Base-by-base conservation (phyloP, 345 rosid species). In the Hibiscus tridactylites region DNA sequence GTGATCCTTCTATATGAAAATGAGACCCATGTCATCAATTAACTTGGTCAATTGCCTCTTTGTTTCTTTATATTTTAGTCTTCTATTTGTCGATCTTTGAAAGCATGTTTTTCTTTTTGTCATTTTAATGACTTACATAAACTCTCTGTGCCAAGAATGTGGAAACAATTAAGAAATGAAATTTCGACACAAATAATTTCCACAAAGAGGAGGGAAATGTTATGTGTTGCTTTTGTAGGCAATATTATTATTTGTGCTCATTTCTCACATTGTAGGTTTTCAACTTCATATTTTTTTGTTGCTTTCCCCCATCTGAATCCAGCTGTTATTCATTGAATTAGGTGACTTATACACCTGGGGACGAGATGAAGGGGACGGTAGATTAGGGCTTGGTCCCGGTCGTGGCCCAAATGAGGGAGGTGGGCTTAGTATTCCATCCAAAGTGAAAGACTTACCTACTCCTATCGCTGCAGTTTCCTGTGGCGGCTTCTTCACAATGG, bases 341-440 rank as follows among this genome's bases (percentile, higher is more conserved):
- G 97, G 97, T 13, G 97, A 90, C 66, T 69, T 94, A 52, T 91
- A 83, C 77, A 94, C 88, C 70, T 90, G 97, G 97, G 97, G 96
- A 75, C 83, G 97, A 80, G 97, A 94, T 61, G 97, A 94, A 83
- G 99, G 96, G 33, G 99, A 92, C 52, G 97, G 99, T 28, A 86
- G 99, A 75, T 80, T 94, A 70, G 99, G 99, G 61, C 93, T 92
- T 19, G 99, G 99, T 58, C 92, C 97, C 78, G 88, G 86, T 6
- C 80, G 88, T 29, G 97, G 99, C 60, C 99, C 97, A 49, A 91
- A 92, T 71, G 96, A 91, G 83, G 96, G 87, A 33, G 99, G 97
- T 69, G 92, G 97, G 66, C 88, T 86, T 63, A 89, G 99, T 78
- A 83, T 92, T 71, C 99, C 97, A n/a, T 88, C 89, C 70, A 81